Evolutionary conservation across 371 early-diverging fungal species (phyloP).

Genomic region (Sporodiniella umbellata): DNA sequence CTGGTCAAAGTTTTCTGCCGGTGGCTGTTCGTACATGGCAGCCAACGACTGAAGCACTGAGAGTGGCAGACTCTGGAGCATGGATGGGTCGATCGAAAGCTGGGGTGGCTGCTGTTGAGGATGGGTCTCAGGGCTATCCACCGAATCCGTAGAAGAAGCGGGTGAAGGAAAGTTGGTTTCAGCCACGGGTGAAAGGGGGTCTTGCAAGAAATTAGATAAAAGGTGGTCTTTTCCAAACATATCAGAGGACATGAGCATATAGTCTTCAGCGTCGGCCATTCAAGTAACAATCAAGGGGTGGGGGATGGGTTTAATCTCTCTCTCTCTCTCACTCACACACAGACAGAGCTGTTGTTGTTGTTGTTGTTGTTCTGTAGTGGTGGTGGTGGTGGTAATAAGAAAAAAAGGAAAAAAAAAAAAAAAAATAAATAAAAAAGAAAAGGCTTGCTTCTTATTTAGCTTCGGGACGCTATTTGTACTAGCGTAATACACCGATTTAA

Average conservation of each 20-base stretch:
- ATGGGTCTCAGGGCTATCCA: constrained; percentile 29
- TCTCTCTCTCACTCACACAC: too few species aligned
- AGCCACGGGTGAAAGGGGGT: constrained; percentile 15
- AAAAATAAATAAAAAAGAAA: not conserved
- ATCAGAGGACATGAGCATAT: constrained; percentile 19
- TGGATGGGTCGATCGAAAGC: constrained; percentile 29
- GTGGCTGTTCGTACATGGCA: constrained; percentile 29
- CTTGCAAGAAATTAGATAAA: constrained; percentile 21
- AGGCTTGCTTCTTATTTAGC: not conserved
- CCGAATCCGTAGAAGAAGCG: constrained; percentile 24
- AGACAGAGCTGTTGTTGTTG: too few species aligned
- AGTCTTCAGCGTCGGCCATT: constrained; percentile 32
- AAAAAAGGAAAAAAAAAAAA: not conserved
- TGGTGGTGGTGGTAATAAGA: too few species aligned
- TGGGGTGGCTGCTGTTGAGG: too few species aligned
- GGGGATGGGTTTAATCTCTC: too few species aligned
- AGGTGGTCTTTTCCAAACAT: constrained; percentile 31
- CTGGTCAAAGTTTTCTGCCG: constrained; percentile 28
- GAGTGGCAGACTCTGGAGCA: constrained; percentile 29
- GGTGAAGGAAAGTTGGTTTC: constrained; percentile 31
- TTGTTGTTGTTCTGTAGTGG: too few species aligned
- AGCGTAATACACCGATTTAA: constrained; percentile 1
- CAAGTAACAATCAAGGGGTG: too few species aligned
- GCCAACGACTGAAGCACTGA: constrained; percentile 27
- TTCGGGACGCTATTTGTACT: not conserved